Evolutionary conservation across 768 basidiomycete species (phyloP).

Genomic region (Stropharia rugosoannulata): DNA sequence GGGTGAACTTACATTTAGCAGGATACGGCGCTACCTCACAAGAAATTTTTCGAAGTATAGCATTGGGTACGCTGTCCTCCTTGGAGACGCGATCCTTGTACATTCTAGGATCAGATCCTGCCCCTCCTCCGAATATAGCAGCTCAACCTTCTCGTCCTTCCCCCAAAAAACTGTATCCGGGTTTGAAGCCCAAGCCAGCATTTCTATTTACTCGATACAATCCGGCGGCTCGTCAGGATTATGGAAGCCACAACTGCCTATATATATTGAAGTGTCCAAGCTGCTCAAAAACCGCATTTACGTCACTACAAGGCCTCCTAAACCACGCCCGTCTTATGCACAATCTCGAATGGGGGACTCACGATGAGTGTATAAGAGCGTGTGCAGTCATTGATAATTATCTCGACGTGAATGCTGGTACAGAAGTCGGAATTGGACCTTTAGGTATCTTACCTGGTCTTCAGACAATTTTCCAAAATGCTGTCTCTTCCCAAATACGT

Average conservation of each 20-base stretch:
- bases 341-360: constrained; percentile 49
- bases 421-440: constrained; percentile 42
- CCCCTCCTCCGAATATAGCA: constrained; percentile 16
- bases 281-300: constrained; percentile 44
- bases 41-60: constrained; percentile 35
- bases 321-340: constrained; percentile 55
- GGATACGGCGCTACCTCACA: constrained; percentile 17
- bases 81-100: constrained; percentile 40
- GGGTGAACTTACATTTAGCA: constrained; percentile 1
- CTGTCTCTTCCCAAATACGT: constrained; percentile 31
- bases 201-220: constrained; percentile 41
- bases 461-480: constrained; percentile 47
- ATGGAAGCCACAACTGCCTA: constrained; percentile 21
- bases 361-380: constrained; percentile 53
- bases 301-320: constrained; percentile 50
- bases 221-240: constrained; percentile 17
- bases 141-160: constrained; percentile 18
- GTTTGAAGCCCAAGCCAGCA: constrained; percentile 16
- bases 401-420: constrained; percentile 38
- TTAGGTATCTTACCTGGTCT: constrained; percentile 44
- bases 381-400: constrained; percentile 43
- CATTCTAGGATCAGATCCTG: constrained; percentile 33
- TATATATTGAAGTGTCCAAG: constrained; percentile 45
- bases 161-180: constrained; percentile 11
- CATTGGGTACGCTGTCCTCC: constrained; percentile 37